Conservation (phyloP, 2,329 filamentous ascomycete genomes). For the Fusarium euwallaceae region DNA sequence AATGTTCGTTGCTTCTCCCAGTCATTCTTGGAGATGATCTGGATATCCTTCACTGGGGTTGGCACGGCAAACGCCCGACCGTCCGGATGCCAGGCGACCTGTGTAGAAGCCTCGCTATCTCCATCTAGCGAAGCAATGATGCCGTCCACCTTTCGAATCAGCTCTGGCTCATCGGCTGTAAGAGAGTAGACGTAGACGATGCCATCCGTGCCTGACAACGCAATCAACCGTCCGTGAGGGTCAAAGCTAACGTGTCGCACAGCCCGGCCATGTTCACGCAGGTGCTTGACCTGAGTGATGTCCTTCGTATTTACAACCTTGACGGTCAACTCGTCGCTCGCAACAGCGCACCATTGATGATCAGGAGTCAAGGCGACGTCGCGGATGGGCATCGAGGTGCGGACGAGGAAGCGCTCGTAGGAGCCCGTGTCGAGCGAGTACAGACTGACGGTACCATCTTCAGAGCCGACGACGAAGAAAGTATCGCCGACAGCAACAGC, state of each 20-base stretch:
- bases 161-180: slow-evolving; percentile 80
- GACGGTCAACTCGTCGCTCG: slow-evolving; percentile 94
- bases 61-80: slow-evolving; percentile 90
- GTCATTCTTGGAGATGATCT: slow-evolving; percentile 88
- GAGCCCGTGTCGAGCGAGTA: slow-evolving; percentile 82
- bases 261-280: slow-evolving; percentile 87
- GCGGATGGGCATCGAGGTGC: slow-evolving; percentile 87
- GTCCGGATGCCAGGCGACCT: slow-evolving; percentile 92
- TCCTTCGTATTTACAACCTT: slow-evolving; percentile 89
- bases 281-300: slow-evolving; percentile 79
- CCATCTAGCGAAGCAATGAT: slow-evolving; percentile 84
- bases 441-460: slow-evolving; percentile 95
- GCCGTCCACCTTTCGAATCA: slow-evolving; percentile 87
- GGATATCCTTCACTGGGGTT: slow-evolving; percentile 84
- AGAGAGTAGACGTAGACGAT: slow-evolving; percentile 91
- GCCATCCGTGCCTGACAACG: slow-evolving; percentile 90
- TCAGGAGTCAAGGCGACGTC: slow-evolving; percentile 88
- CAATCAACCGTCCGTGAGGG: slow-evolving; percentile 78
- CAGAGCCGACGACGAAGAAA: slow-evolving; percentile 89
- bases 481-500: slow-evolving; percentile 82
- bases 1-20: slow-evolving; percentile 91
- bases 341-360: slow-evolving; percentile 89
- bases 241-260: slow-evolving; percentile 95
- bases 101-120: slow-evolving; percentile 78
- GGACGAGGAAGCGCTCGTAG: slow-evolving; percentile 85